These are phyloP conservation scores for Talaromyces verruculosus DNA, from an alignment of 2,329 filamentous ascomycete species.

Conservation along the genomic window DNA sequence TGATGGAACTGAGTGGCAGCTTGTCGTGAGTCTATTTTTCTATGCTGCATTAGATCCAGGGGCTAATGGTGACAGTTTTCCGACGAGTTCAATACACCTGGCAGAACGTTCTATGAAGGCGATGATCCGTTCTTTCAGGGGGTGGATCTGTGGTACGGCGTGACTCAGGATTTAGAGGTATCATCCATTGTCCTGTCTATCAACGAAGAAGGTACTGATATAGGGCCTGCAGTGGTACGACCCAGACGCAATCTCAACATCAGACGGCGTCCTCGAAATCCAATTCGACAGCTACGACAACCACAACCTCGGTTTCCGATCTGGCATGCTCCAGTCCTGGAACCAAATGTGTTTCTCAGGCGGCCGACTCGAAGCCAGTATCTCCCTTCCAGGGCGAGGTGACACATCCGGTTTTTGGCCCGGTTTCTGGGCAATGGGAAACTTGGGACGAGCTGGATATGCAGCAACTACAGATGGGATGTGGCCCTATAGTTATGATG, in stretches of 20 bases:
- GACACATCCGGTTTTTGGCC: conserved; percentile 71
- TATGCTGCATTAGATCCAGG: conserved; percentile 4
- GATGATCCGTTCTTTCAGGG: conserved; percentile 69
- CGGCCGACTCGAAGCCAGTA: conserved; percentile 67
- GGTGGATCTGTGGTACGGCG: conserved; percentile 70
- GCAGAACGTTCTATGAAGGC: conserved; percentile 68
- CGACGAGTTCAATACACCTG: conserved; percentile 68
- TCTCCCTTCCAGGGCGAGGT: conserved; percentile 66
- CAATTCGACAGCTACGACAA: conserved; percentile 65
- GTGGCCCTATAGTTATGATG: conserved; percentile 72
- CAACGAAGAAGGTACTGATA: neutral
- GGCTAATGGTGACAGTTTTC: conserved; percentile 53
- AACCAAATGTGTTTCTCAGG: conserved; percentile 73
- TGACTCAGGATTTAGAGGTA: conserved; percentile 67
- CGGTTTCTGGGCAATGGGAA: conserved; percentile 75
- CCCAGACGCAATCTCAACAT: conserved; percentile 64
- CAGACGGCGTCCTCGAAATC: conserved; percentile 62
- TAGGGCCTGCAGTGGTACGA: conserved; percentile 61
- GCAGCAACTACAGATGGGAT: conserved; percentile 68
- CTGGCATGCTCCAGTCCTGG: conserved; percentile 74
- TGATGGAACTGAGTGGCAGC: conserved; percentile 61
- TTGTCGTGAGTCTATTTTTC: conserved; percentile 53
- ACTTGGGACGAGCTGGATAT: conserved; percentile 68
- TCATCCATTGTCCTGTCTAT: conserved; percentile 19
- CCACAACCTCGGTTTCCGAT: conserved; percentile 66